These are phyloP conservation scores for Eleusine indica DNA, from an alignment of 176 grass and related monocot species.

Conservation along the genomic window DNA sequence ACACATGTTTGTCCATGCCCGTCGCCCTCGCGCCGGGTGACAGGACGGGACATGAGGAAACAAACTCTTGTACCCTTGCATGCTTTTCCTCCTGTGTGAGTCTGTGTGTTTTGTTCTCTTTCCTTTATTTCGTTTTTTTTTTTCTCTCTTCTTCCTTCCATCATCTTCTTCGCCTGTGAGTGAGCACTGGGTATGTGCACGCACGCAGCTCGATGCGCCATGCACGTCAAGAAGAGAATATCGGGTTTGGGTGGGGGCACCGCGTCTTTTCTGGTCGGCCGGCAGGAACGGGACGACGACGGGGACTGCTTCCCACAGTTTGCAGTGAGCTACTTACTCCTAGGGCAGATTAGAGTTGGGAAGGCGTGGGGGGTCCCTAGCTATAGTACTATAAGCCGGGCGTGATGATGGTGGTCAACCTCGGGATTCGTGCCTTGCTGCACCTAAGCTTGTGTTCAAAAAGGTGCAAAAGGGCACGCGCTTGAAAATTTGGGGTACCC, in stretches of 20 bases:
- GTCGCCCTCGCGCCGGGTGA: constrained; percentile 32
- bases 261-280: constrained; percentile 46
- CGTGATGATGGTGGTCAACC: constrained; percentile 40
- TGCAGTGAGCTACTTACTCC: background rate
- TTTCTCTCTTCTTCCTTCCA: background rate
- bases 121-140: background rate
- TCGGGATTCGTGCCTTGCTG: constrained; percentile 28
- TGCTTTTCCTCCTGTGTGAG: background rate
- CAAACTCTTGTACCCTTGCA: constrained; percentile 45
- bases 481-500: constrained; percentile 10
- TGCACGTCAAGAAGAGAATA: constrained; percentile 32
- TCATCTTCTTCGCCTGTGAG: background rate
- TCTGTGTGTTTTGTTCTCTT: background rate
- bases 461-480: constrained; percentile 23
- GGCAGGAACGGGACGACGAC: constrained; percentile 1
- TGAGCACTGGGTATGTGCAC: background rate
- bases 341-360: background rate
- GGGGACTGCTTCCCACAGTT: background rate
- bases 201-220: constrained; percentile 38
- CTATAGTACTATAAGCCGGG: too few species aligned
- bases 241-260: constrained; percentile 2
- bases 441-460: constrained; percentile 21
- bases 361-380: background rate
- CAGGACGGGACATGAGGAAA: constrained; percentile 49
- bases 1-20: constrained; percentile 32